These are phyloP conservation scores for Colletotrichum liriopes DNA, from an alignment of 2,329 filamentous ascomycete species.

Conservation along the genomic window DNA sequence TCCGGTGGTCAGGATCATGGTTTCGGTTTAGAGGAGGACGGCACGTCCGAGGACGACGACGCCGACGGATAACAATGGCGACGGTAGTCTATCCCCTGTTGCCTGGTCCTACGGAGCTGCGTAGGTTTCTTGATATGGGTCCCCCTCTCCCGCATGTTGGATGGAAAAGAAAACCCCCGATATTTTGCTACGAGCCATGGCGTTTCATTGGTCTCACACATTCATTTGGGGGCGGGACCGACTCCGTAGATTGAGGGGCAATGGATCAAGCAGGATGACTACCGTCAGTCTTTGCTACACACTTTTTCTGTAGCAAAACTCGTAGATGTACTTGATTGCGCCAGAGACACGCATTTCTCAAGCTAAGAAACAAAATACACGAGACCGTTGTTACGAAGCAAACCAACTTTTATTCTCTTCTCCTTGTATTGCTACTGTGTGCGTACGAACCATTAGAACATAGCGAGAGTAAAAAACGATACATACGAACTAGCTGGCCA, in stretches of 20 bases:
- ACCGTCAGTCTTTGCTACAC: constrained; percentile 63
- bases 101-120: constrained; percentile 70
- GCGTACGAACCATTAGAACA: constrained; percentile 20
- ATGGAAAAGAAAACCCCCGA: not conserved
- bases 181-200: constrained; percentile 28
- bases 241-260: constrained; percentile 69
- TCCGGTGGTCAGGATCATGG: constrained; percentile 50
- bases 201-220: constrained; percentile 11
- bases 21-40: constrained; percentile 60
- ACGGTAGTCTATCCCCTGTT: constrained; percentile 79
- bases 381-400: constrained; percentile 25
- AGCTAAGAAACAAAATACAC: constrained; percentile 13
- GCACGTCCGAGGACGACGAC: constrained; percentile 75
- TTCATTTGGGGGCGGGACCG: constrained; percentile 22
- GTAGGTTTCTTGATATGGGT: constrained; percentile 24
- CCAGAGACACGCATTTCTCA: constrained; percentile 5
- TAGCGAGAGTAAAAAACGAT: constrained; percentile 24
- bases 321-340: constrained; percentile 43
- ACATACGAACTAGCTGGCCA: constrained; percentile 36
- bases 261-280: constrained; percentile 76
- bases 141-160: not conserved
- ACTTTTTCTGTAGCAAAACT: constrained; percentile 52
- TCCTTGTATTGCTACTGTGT: constrained; percentile 7
- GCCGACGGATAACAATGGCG: constrained; percentile 68
- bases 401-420: constrained; percentile 1